Evolutionary conservation across 176 grass and related monocot genomes (phyloP).

Genomic region (Ampelocalamus luodianensis): DNA sequence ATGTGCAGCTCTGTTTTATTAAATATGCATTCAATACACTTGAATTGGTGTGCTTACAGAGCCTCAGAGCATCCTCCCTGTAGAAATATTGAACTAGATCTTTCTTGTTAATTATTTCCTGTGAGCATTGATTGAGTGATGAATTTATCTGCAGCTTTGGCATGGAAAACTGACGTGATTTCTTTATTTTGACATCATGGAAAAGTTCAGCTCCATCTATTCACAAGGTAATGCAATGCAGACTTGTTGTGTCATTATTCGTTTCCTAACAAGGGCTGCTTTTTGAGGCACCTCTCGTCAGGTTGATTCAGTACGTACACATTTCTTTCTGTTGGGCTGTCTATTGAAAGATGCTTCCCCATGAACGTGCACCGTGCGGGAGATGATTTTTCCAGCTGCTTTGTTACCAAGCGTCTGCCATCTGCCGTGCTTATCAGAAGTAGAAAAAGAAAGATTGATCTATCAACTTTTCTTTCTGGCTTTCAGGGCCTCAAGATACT

Average conservation of each 20-base stretch:
- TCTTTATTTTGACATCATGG: constrained; percentile 23
- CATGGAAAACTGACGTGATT: background rate
- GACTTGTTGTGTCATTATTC: constrained; percentile 28
- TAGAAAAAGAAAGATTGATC: constrained; percentile 32
- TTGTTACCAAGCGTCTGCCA: constrained; percentile 22
- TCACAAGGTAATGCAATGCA: constrained; percentile 9
- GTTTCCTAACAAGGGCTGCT: constrained; percentile 33
- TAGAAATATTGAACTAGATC: constrained; percentile 1
- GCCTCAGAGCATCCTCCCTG: background rate
- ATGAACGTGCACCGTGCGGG: background rate
- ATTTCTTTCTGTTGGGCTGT: constrained; percentile 48
- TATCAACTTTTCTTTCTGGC: constrained; percentile 18
- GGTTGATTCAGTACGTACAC: constrained; percentile 31
- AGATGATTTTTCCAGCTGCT: constrained; percentile 28
- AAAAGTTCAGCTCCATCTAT: background rate
- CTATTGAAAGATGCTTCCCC: constrained; percentile 28
- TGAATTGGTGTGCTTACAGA: background rate
- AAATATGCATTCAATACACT: background rate
- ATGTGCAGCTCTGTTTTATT: background rate
- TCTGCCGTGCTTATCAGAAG: constrained; percentile 11
- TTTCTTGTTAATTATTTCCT: constrained; percentile 28
- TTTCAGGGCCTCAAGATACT: constrained; percentile 38
- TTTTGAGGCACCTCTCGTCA: constrained; percentile 20
- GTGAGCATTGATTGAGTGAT: constrained; percentile 4
- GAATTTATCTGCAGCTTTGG: constrained; percentile 37